Conservation (phyloP, 1,284 basidiomycete genomes). For the Gymnopus androsaceus region DNA sequence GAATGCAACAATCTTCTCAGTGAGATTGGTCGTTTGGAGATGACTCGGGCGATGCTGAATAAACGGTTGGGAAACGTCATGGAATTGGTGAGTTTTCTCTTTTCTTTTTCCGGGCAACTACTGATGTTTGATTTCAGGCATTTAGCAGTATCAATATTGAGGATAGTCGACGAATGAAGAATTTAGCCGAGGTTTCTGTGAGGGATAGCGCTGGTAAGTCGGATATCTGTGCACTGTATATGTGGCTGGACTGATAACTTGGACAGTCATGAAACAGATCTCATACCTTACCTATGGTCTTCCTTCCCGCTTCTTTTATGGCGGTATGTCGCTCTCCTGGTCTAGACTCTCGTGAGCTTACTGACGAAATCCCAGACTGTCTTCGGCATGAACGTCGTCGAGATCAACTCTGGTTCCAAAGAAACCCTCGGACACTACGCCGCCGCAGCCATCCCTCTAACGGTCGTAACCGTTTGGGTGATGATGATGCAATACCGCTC, state of each 20-base stretch:
- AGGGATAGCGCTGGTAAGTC: constrained; percentile 22
- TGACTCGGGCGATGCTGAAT: constrained; percentile 44
- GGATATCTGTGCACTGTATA: neutral
- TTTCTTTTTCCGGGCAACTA: neutral
- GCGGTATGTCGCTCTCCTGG: constrained; percentile 35
- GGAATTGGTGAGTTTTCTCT: constrained; percentile 42
- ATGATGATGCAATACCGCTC: constrained; percentile 27
- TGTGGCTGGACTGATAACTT: neutral
- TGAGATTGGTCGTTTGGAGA: constrained; percentile 49
- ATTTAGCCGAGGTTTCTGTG: constrained; percentile 42
- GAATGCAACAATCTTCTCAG: constrained; percentile 47
- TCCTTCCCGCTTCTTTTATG: constrained; percentile 54
- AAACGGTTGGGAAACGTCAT: constrained; percentile 55
- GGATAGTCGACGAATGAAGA: constrained; percentile 48
- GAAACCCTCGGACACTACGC: constrained; percentile 43
- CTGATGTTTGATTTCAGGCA: constrained; percentile 32
- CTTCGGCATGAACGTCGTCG: constrained; percentile 51
- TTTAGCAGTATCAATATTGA: constrained; percentile 52
- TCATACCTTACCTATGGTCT: constrained; percentile 60
- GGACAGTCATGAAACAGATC: constrained; percentile 52
- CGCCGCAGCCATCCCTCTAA: constrained; percentile 43
- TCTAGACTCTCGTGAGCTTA: neutral
- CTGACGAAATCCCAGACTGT: constrained; percentile 27
- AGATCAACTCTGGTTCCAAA: constrained; percentile 30
- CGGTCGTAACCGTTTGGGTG: constrained; percentile 48